phyloP scores from a whole-genome alignment of 1,284 basidiomycete species.

The Cutaneotrichosporon sp. region DNA sequence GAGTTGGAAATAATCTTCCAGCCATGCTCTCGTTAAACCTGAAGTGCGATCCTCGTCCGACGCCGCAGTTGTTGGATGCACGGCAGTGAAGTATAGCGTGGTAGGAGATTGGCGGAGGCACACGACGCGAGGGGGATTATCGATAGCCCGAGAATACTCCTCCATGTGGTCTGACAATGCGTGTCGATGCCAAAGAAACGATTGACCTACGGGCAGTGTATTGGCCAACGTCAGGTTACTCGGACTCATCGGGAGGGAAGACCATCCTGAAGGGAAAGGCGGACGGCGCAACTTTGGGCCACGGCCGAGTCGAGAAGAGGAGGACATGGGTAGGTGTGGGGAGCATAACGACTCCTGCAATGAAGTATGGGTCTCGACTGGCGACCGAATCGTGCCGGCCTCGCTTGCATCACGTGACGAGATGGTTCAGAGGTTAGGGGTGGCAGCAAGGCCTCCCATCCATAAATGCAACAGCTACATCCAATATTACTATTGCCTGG shows the following conservation, averaged over 20 bases:
- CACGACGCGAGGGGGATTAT: constrained; percentile 58
- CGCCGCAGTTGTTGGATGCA: constrained; percentile 52
- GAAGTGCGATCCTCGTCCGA: constrained; percentile 48
- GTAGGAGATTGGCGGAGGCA: constrained; percentile 69
- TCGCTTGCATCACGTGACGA: neutral
- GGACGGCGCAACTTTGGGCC: constrained; percentile 17
- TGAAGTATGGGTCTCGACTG: too few species aligned
- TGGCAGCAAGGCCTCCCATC: neutral
- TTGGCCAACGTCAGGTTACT: constrained; percentile 42
- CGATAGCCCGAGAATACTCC: constrained; percentile 43
- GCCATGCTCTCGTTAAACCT: constrained; percentile 66
- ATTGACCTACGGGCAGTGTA: constrained; percentile 47
- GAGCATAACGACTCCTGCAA: too few species aligned
- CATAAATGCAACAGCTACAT: neutral
- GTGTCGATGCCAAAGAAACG: constrained; percentile 46
- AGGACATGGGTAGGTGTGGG: neutral
- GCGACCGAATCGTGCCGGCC: neutral
- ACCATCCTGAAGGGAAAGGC: constrained; percentile 40
- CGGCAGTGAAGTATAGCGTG: constrained; percentile 65
- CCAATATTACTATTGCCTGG: neutral
- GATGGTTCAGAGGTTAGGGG: neutral
- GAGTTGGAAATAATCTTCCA: constrained; percentile 87
- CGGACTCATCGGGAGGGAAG: constrained; percentile 23
- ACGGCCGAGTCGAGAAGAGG: neutral
- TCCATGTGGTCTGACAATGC: constrained; percentile 21